Conservation (phyloP, 495 filamentous ascomycete genomes). For the Neurospora tetraspora region DNA sequence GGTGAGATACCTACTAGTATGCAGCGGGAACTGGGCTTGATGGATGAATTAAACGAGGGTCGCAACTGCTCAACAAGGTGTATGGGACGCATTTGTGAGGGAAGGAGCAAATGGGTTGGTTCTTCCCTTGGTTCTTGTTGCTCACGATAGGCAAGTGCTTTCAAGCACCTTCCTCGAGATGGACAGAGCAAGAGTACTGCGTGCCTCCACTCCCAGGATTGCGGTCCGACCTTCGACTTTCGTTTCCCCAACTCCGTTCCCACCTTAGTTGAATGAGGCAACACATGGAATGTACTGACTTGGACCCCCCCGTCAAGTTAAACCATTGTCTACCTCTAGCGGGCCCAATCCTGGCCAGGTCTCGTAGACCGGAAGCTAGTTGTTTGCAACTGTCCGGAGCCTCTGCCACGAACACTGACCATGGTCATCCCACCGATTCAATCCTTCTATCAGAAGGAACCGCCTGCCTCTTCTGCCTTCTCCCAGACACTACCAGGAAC, state of each 20-base stretch:
- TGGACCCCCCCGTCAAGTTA: neutral
- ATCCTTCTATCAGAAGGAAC: conserved; percentile 39
- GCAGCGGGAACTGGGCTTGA: neutral
- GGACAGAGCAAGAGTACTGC: neutral
- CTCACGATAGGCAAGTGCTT: neutral
- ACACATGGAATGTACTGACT: neutral
- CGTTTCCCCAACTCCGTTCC: neutral
- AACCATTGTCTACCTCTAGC: neutral
- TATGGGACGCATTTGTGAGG: neutral
- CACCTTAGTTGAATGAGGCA: neutral
- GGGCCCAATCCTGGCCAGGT: neutral
- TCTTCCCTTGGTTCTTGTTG: neutral
- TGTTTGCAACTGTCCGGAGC: neutral
- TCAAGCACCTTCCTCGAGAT: neutral
- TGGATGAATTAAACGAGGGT: neutral
- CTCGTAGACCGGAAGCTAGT: neutral
- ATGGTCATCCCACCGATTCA: conserved; percentile 34
- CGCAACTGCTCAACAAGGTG: neutral
- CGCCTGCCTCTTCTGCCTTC: neutral
- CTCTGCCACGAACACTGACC: neutral
- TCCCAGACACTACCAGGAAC: neutral
- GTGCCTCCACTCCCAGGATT: neutral
- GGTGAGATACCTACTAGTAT: neutral
- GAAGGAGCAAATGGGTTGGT: neutral
- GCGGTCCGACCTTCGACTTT: neutral